These are phyloP conservation scores for Rosa hybrid DNA, from an alignment of 331 rosid genomes.

Conservation along the genomic window DNA sequence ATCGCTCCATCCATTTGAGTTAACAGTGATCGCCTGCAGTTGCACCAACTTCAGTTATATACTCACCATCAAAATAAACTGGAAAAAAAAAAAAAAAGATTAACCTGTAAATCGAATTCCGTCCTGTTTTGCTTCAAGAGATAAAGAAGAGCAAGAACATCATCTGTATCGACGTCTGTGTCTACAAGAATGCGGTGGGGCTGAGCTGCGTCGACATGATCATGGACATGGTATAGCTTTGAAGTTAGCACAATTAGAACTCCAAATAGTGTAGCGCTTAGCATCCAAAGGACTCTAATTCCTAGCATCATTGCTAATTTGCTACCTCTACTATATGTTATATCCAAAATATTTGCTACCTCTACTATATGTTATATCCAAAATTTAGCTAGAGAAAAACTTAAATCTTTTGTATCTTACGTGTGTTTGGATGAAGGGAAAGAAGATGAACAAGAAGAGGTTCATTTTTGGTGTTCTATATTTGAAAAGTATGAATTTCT, in stretches of 20 bases:
- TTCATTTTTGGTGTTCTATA: background rate
- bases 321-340: background rate
- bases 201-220: constrained; percentile 5
- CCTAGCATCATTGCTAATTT: background rate
- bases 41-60: background rate
- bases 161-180: constrained; percentile 16
- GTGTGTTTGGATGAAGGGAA: background rate
- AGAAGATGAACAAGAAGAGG: background rate
- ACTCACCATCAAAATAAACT: background rate
- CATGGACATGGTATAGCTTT: background rate
- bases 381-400: background rate
- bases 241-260: background rate
- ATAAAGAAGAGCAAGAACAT: constrained; percentile 19
- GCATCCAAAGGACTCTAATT: background rate
- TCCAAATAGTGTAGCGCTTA: background rate
- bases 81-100: background rate
- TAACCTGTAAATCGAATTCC: constrained; percentile 21
- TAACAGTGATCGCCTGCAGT: constrained; percentile 21
- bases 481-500: too few relatives aligned
- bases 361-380: too few relatives aligned
- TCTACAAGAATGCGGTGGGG: constrained; percentile 22
- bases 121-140: constrained; percentile 26
- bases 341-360: too few relatives aligned
- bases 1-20: constrained; percentile 26
- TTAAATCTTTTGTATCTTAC: too few relatives aligned